These are phyloP conservation scores for Gypsophila paniculata DNA, from an alignment of 179 eudicot species.

Conservation along the genomic window DNA sequence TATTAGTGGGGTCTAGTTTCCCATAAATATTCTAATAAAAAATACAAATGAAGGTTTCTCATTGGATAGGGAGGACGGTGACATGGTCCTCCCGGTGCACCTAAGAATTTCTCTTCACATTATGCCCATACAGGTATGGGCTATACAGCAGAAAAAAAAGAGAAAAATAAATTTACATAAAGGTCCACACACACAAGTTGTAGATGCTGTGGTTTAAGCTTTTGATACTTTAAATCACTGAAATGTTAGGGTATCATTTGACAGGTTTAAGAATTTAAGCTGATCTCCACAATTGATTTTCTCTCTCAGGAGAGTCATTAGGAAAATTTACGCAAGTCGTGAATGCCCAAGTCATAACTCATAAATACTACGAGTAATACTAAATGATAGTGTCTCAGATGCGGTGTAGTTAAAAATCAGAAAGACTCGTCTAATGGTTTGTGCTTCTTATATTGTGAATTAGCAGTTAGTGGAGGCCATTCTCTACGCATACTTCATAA, in stretches of 20 bases:
- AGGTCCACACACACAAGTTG: conserved; percentile 28
- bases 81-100: too few relatives aligned
- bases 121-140: conserved; percentile 22
- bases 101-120: too few relatives aligned
- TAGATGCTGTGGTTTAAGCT: conserved; percentile 13
- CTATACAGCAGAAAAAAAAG: background rate
- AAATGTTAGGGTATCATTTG: background rate
- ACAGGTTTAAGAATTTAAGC: background rate
- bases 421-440: background rate
- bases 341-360: background rate
- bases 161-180: background rate
- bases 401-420: background rate
- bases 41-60: too few relatives aligned
- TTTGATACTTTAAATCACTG: conserved; percentile 16
- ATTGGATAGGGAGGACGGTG: too few relatives aligned
- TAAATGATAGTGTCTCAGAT: background rate
- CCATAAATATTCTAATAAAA: too few relatives aligned
- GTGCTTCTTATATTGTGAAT: background rate
- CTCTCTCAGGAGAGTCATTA: background rate
- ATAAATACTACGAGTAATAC: background rate
- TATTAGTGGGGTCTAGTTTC: too few relatives aligned
- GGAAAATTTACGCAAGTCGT: background rate
- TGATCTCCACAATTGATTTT: background rate
- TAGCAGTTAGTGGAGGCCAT: background rate
- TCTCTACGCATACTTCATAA: background rate